A percentile compares a stretch with the other conserved stretches of the same genome.
Evolutionary conservation across 2,329 filamentous ascomycete species (phyloP).

Genomic region (Neodidymelliopsis sp.): DNA sequence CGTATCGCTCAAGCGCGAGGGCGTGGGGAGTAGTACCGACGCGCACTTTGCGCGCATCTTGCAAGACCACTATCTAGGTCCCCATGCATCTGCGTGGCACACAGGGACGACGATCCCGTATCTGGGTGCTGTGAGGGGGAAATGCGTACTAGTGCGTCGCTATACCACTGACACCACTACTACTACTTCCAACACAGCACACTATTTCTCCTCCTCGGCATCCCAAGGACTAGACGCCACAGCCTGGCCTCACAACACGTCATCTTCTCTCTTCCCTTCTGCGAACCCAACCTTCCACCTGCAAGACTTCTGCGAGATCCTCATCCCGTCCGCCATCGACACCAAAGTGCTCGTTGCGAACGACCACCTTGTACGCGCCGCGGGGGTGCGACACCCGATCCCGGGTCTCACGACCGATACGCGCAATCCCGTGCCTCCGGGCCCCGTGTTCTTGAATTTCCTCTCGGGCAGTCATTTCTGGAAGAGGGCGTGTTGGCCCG

Average conservation of each 20-base stretch:
- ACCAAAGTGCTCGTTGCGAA: conserved; percentile 79
- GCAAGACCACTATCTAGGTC: conserved; percentile 71
- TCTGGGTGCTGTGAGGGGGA: conserved; percentile 80
- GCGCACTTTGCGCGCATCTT: conserved; percentile 78
- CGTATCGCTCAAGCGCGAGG: conserved; percentile 90
- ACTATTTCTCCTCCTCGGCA: conserved; percentile 49
- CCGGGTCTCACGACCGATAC: conserved; percentile 52
- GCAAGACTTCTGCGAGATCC: conserved; percentile 94
- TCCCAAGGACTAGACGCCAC: conserved; percentile 67
- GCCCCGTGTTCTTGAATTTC: conserved; percentile 88
- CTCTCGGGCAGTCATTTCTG: conserved; percentile 93
- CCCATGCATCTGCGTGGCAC: conserved; percentile 73
- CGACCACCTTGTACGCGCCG: conserved; percentile 78
- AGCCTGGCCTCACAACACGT: conserved; percentile 87
- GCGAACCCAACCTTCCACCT: conserved; percentile 67
- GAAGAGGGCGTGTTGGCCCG: conserved; percentile 90
- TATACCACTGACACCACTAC: conserved; percentile 68
- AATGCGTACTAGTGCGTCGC: conserved; percentile 83
- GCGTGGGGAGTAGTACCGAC: conserved; percentile 80
- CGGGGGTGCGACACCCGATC: conserved; percentile 44
- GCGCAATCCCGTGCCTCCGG: conserved; percentile 53
- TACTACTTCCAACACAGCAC: not conserved
- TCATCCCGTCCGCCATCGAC: conserved; percentile 75
- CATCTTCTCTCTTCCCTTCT: conserved; percentile 74
- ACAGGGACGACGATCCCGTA: conserved; percentile 75